phyloP scores from a whole-genome alignment of 345 rosid species.

The Eucalyptus regnans region DNA sequence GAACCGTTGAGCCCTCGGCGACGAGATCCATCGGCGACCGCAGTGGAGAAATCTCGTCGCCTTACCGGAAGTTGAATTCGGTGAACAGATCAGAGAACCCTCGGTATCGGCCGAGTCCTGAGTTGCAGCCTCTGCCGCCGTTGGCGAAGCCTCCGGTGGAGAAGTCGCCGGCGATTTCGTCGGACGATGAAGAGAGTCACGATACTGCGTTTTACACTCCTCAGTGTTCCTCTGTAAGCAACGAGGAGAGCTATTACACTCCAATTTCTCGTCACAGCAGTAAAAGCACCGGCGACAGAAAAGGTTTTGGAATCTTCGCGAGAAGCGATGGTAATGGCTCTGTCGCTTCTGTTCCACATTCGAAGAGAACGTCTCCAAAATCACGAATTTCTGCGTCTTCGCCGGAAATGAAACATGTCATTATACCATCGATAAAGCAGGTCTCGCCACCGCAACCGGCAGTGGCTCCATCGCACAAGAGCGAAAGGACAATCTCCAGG shows the following conservation, averaged over 20 bases:
- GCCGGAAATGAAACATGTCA: constrained; percentile 88
- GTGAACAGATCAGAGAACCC: constrained; percentile 52
- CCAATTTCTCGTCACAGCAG: constrained; percentile 24
- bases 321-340: neutral
- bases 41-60: constrained; percentile 35
- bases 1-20: constrained; percentile 77
- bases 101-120: constrained; percentile 90
- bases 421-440: constrained; percentile 69
- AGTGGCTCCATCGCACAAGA: neutral
- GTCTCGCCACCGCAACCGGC: constrained; percentile 6
- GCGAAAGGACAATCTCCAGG: constrained; percentile 13
- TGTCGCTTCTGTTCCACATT: constrained; percentile 37
- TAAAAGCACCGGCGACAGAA: neutral
- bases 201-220: constrained; percentile 71
- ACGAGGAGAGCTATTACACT: constrained; percentile 57
- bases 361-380: constrained; percentile 81
- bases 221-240: constrained; percentile 55
- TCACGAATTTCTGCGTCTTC: constrained; percentile 46
- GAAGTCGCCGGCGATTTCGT: constrained; percentile 33
- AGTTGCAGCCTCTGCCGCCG: constrained; percentile 88
- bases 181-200: constrained; percentile 47
- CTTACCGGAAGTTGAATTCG: constrained; percentile 63
- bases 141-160: constrained; percentile 36
- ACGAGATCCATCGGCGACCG: constrained; percentile 14
- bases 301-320: neutral